Percentiles rank a stretch among this genome's conserved stretches.
Conservation (phyloP, 2,329 filamentous ascomycete genomes). For the Cryoendolithus antarcticus region DNA sequence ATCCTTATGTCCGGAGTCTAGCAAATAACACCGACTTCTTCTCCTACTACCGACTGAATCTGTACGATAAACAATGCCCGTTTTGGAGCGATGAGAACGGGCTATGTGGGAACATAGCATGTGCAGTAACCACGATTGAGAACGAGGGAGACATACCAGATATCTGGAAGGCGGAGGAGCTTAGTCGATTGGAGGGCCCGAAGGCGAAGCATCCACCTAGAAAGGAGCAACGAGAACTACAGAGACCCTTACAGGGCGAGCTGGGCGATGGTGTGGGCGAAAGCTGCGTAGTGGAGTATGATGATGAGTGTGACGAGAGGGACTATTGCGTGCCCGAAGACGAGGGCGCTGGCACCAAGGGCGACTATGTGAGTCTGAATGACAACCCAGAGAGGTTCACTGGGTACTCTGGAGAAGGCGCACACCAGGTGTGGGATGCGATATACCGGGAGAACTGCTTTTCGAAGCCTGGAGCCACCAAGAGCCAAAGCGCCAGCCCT, state of each 20-base stretch:
- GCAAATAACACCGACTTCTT: constrained; percentile 92
- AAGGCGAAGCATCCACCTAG: constrained; percentile 78
- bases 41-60: constrained; percentile 88
- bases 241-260: constrained; percentile 66
- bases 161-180: constrained; percentile 82
- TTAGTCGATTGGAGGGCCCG: constrained; percentile 85
- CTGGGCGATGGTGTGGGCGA: constrained; percentile 81
- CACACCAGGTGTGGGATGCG: constrained; percentile 91
- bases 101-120: constrained; percentile 95
- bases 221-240: constrained; percentile 56
- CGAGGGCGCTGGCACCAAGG: constrained; percentile 72
- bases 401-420: constrained; percentile 73
- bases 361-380: constrained; percentile 89
- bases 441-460: constrained; percentile 98
- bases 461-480: constrained; percentile 30
- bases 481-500: constrained; percentile 9
- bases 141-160: constrained; percentile 87
- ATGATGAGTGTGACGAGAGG: constrained; percentile 90
- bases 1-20: constrained; percentile 68
- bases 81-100: constrained; percentile 92
- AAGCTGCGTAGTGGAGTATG: constrained; percentile 93
- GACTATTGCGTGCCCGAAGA: constrained; percentile 97
- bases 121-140: constrained; percentile 86
- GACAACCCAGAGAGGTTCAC: constrained; percentile 94
- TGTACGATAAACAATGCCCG: constrained; percentile 87